Percentiles rank a stretch among this genome's conserved stretches.
These are phyloP conservation scores for Colletotrichum horii DNA, from an alignment of 2,329 filamentous ascomycete species.

Conservation along the genomic window DNA sequence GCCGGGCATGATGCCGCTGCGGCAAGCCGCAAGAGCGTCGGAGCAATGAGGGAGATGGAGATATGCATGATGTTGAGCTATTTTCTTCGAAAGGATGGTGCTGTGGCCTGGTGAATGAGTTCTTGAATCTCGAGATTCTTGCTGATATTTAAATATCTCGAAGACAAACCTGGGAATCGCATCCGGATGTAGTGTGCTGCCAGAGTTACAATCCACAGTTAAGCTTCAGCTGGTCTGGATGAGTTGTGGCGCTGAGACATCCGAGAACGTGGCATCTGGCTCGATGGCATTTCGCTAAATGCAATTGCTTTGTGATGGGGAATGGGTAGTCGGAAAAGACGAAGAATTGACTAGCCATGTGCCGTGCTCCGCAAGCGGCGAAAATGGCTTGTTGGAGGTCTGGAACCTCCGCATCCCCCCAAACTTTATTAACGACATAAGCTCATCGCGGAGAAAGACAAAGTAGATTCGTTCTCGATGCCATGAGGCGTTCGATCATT, in stretches of 20 bases:
- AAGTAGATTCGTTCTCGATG: background rate
- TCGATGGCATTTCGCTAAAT: background rate
- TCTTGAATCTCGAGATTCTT: background rate
- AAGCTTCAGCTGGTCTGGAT: background rate
- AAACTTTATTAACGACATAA: background rate
- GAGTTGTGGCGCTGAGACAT: background rate
- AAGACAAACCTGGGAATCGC: rapidly evolving
- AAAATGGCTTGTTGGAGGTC: background rate
- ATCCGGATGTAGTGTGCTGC: background rate
- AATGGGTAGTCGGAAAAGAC: background rate
- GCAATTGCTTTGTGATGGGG: background rate
- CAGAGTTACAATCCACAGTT: background rate
- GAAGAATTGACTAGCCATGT: background rate
- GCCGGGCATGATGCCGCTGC: background rate
- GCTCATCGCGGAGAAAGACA: background rate
- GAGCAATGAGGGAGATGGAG: background rate
- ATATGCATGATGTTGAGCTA: background rate
- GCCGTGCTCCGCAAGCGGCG: background rate
- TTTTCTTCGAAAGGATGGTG: background rate
- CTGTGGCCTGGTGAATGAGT: background rate
- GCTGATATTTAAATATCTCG: background rate
- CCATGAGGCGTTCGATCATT: background rate
- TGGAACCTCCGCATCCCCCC: background rate
- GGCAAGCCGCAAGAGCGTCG: background rate
- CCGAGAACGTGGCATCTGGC: background rate